A percentile compares a stretch with the other conserved stretches of the same genome.
These are phyloP conservation scores for Fusarium secorum DNA, from an alignment of 2,329 filamentous ascomycete genomes.

Conservation along the genomic window DNA sequence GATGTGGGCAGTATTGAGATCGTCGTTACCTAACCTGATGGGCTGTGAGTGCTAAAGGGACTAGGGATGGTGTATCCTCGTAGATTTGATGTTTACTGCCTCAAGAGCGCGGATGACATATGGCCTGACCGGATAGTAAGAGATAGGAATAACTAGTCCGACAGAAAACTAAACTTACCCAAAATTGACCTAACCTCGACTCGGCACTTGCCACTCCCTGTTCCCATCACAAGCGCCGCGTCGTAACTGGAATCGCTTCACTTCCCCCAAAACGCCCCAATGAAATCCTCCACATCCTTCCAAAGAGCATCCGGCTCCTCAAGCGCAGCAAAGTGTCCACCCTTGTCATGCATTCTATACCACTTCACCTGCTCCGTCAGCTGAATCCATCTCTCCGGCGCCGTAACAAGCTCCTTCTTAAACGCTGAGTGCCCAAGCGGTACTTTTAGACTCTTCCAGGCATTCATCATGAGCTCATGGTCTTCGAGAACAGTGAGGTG, in stretches of 20 bases:
- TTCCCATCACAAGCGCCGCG: not conserved
- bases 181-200: accelerated
- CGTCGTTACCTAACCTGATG: not conserved
- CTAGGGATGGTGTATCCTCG: not conserved
- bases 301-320: slow-evolving; percentile 21
- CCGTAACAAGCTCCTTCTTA: not conserved
- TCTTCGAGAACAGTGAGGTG: not conserved
- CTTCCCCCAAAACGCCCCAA: slow-evolving; percentile 4
- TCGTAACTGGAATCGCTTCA: not conserved
- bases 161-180: too few species aligned
- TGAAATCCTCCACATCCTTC: slow-evolving; percentile 25
- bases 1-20: not conserved
- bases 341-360: slow-evolving; percentile 17
- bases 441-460: not conserved
- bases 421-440: slow-evolving; percentile 14
- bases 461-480: not conserved
- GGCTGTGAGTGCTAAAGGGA: not conserved
- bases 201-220: not conserved
- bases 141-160: too few species aligned
- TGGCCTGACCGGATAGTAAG: not conserved
- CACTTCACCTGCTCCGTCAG: slow-evolving; percentile 12
- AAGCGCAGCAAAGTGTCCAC: slow-evolving; percentile 30
- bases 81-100: not conserved
- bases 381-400: slow-evolving; percentile 13
- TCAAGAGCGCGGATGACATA: accelerated